Conservation (phyloP, 192 early-diverging fungal species). For the Podila epicladia region DNA sequence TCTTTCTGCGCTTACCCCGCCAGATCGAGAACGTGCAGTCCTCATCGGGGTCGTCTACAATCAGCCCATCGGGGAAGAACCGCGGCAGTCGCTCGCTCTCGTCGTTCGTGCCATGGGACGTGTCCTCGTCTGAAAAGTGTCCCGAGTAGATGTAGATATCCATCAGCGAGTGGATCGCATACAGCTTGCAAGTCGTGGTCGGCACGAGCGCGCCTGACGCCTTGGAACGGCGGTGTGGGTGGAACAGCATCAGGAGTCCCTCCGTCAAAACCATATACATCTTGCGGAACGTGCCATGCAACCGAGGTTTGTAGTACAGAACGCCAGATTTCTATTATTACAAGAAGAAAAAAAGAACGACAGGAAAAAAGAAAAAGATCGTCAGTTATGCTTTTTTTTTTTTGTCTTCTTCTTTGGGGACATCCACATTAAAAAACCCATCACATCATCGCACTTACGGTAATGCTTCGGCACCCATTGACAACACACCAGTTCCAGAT, state of each 20-base stretch:
- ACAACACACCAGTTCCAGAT: conserved; percentile 56
- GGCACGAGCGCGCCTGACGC: conserved; percentile 13
- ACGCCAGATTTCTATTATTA: conserved; percentile 35
- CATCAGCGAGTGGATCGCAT: conserved; percentile 27
- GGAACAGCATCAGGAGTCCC: conserved; percentile 36
- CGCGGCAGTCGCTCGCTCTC: conserved; percentile 38
- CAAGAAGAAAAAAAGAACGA: background rate
- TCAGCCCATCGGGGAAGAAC: conserved; percentile 45
- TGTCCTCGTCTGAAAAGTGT: conserved; percentile 42
- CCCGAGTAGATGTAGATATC: conserved; percentile 56
- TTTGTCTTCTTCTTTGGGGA: no score
- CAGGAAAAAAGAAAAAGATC: background rate
- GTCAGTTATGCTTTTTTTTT: no score
- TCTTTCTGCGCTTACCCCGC: conserved; percentile 33
- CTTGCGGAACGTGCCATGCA: conserved; percentile 38
- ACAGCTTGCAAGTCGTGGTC: conserved; percentile 19
- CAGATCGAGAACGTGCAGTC: conserved; percentile 56
- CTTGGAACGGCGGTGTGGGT: conserved; percentile 33
- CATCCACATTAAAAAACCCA: no score
- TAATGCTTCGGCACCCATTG: conserved; percentile 52
- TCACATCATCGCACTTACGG: conserved; percentile 4
- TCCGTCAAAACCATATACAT: conserved; percentile 46
- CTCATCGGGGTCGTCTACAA: conserved; percentile 47
- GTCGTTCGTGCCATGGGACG: conserved; percentile 31
- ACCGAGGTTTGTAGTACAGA: conserved; percentile 44